Evolutionary conservation across 2,329 filamentous ascomycete genomes (phyloP), one percentile per base, ranked within the genome.

Genomic region (Pyrenochaeta sp.): DNA sequence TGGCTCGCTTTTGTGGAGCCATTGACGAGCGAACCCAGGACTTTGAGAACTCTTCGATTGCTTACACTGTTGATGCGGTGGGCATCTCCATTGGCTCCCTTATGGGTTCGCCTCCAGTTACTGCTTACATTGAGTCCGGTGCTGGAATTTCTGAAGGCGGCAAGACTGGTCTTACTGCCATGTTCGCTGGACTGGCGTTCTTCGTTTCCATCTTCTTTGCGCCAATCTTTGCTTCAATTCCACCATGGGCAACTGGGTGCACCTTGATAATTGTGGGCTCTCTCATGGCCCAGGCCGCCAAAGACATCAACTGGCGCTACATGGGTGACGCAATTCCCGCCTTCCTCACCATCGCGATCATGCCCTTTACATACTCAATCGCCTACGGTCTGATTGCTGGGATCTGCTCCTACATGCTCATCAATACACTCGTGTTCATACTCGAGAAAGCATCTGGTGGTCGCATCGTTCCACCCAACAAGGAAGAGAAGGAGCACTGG

Each of bases 331-430:
- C 90, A 1, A 83, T 96, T 20, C 92, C 92, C 0, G 91, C 92
- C 2, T 96, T 96, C 78, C 79, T 96, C 31, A 92, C 90, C 45
- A 89, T 96, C 59, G 86, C 88, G 51, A 78, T 93, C 56, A 96
- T 96, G 92, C 91, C 92, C 0, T 95, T 96, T 77, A 92, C 90
- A 1, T 96, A 95, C 80, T 91, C 87, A 35, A 95, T 96, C 68
- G 90, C 92, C 11, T 90, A 96, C 68, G 92, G 92, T 42, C 82
- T 96, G 14, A 96, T 96, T 64, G 90, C 85, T 1, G 90, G 91
- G 46, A 89, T 96, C 66, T 82, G 88, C 67, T 86, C 86, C 33
- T 96, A 96, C 75, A 88, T 89, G 39, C 71, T 90, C 59, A 83
- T 96, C 76, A 96, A 96, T 77, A 85, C 82, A 0, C 69, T 83